Evolutionary conservation across 169 alveolate genomes (phyloP).

Genomic region (Plasmodium reichenowi): DNA sequence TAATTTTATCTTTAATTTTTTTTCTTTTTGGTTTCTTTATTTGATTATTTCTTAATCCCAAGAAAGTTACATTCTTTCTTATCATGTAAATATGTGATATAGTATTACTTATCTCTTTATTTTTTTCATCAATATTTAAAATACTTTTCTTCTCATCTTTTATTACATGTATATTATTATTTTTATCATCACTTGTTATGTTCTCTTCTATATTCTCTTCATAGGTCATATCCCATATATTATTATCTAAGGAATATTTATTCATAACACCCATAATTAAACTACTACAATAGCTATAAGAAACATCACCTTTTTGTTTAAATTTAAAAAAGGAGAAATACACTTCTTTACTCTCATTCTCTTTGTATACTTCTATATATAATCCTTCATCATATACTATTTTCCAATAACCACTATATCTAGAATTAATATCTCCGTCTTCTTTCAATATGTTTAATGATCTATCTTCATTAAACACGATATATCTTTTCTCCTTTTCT

Average conservation of each 20-base stretch:
- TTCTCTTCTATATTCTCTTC: neutral
- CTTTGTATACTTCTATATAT: constrained; percentile 47
- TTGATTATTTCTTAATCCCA: neutral
- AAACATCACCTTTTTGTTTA: constrained; percentile 6
- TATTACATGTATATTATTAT: neutral
- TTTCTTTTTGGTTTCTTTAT: neutral
- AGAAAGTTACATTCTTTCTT: neutral
- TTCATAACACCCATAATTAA: constrained; percentile 50
- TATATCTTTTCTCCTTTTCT: constrained; percentile 14
- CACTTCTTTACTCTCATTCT: constrained; percentile 30
- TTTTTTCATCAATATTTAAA: neutral
- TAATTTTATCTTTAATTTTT: neutral
- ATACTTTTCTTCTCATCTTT: neutral
- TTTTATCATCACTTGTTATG: neutral
- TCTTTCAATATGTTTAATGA: constrained; percentile 34
- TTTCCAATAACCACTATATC: constrained; percentile 70
- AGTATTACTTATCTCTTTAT: neutral
- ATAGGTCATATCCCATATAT: neutral
- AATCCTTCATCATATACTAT: constrained; percentile 69
- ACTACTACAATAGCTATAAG: constrained; percentile 64
- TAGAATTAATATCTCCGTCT: constrained; percentile 2
- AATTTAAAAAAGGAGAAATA: constrained; percentile 72
- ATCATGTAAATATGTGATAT: neutral
- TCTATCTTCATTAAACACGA: constrained; percentile 53
- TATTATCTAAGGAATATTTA: constrained; percentile 23